Conservation (phyloP, 495 filamentous ascomycete species). For the Penicillium simplicissimum region DNA sequence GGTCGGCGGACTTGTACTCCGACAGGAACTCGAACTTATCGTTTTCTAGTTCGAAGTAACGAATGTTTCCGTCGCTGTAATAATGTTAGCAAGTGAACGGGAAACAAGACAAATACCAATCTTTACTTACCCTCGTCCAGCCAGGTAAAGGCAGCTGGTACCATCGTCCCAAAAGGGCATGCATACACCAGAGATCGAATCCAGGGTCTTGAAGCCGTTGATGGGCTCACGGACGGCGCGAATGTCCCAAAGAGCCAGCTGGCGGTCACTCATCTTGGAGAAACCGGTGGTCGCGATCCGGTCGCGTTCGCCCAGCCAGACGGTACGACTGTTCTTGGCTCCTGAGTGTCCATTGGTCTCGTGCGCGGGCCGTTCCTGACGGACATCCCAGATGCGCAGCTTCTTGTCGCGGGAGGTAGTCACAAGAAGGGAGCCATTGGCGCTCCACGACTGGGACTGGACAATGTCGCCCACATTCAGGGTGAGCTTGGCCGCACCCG, state of each 20-base stretch:
- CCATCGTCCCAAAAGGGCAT: slow-evolving; percentile 99
- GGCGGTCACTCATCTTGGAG: slow-evolving; percentile 96
- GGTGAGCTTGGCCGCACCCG: slow-evolving; percentile 68
- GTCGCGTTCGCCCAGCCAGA: slow-evolving; percentile 96
- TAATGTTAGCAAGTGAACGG: slow-evolving; percentile 13
- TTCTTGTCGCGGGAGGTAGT: slow-evolving; percentile 99
- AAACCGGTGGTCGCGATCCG: slow-evolving; percentile 95
- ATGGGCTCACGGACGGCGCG: slow-evolving; percentile 76
- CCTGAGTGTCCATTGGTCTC: slow-evolving; percentile 85
- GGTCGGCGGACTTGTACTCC: slow-evolving; percentile 93
- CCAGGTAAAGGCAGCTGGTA: slow-evolving; percentile 88
- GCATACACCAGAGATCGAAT: slow-evolving; percentile 94
- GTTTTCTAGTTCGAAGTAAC: slow-evolving; percentile 95
- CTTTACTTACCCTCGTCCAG: slow-evolving; percentile 83
- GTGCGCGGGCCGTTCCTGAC: slow-evolving; percentile 84
- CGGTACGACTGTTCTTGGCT: slow-evolving; percentile 93
- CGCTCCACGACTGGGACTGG: slow-evolving; percentile 94
- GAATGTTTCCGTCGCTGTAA: slow-evolving; percentile 90
- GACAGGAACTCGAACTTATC: slow-evolving; percentile 96
- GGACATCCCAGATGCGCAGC: slow-evolving; percentile 92
- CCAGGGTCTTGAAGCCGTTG: slow-evolving; percentile 82
- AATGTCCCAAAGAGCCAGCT: slow-evolving; percentile 94
- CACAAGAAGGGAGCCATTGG: slow-evolving; percentile 82
- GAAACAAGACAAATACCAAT: too few species aligned
- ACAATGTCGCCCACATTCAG: slow-evolving; percentile 88